Base-by-base conservation (phyloP, 2,329 filamentous ascomycete species). In the Cryphonectria carpinicola region DNA sequence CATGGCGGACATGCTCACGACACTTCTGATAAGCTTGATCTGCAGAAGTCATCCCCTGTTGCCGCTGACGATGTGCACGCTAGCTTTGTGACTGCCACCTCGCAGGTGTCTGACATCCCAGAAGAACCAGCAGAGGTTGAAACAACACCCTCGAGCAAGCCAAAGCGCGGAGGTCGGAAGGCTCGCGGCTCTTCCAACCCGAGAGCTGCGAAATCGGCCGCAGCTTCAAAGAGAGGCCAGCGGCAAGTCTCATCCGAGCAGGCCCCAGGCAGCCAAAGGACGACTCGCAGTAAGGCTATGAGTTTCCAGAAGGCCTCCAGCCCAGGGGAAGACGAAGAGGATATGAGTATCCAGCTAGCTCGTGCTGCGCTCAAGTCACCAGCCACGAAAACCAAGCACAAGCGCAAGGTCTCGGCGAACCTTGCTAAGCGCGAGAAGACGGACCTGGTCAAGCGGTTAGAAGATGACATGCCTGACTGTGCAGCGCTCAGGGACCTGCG, bases 401-500 rank as follows among this genome's bases (percentile, higher is more conserved):
- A 73, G 41, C 73, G 79, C 41, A 56, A 73, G 8, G 63, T 49
- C 2, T 63, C 71, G 13, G 67, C 65, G 54, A 69, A 61, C 6
- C 61, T 66, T 5, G 65, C 69, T n/a, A 66, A 58, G 8, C 67
- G 75, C 49, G 25, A 85, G 49, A 87, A 86, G 75, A 72, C 81
- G 2, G 82, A 85, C 65, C 80, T 89, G 17, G 76, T 80, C 49
- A 84, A 81, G 70, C 81, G 81, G 64, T 80, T 88, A 1, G 83
- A 83, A 14, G 81, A 80, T n/a, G 82, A 82, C 17, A 79, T 90
- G 56, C 83, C 84, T 3, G 87, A 89, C 70, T 88, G 82, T 73
- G 80, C 86, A 56, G 74, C 84, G 1, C 82, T 91, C 22, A 86
- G 86, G 73, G 78, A 80, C 7, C 79, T 91, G 43, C 84, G 85